A percentile compares a stretch with the other conserved stretches of the same genome.
Evolutionary conservation across 495 filamentous ascomycete genomes (phyloP).

Genomic region (Ramalina intermedia): DNA sequence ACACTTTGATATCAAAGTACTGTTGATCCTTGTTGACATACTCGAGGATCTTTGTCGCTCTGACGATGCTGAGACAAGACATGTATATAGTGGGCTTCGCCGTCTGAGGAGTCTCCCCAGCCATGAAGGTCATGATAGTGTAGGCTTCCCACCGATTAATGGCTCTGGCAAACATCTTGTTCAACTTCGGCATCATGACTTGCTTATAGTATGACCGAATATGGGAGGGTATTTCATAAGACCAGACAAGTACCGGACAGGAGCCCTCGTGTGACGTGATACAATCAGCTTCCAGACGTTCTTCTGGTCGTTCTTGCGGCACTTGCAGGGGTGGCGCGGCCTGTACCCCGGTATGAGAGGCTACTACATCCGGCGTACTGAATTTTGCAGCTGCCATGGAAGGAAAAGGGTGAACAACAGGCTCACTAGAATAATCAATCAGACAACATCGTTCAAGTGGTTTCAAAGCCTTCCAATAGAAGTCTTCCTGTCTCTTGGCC

Average conservation of each 20-base stretch:
- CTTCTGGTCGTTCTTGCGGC: background rate
- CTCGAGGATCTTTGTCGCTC: slow-evolving; percentile 54
- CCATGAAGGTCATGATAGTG: slow-evolving; percentile 58
- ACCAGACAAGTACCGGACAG: slow-evolving; percentile 10
- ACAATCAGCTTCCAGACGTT: slow-evolving; percentile 10
- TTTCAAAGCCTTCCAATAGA: slow-evolving; percentile 27
- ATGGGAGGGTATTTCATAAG: slow-evolving; percentile 37
- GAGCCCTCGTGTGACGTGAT: slow-evolving; percentile 1
- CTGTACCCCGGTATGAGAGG: background rate
- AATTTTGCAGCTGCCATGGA: slow-evolving; percentile 3
- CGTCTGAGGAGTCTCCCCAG: slow-evolving; percentile 49
- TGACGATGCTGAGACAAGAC: slow-evolving; percentile 55
- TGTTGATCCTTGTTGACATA: slow-evolving; percentile 52
- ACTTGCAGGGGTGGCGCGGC: background rate
- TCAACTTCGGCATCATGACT: slow-evolving; percentile 54
- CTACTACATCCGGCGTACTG: background rate
- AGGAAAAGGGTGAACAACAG: slow-evolving; percentile 1
- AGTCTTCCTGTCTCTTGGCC: slow-evolving; percentile 18
- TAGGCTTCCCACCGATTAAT: slow-evolving; percentile 51
- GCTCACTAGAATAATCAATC: slow-evolving; percentile 21
- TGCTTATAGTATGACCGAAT: slow-evolving; percentile 57
- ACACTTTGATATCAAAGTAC: slow-evolving; percentile 42
- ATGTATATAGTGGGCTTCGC: slow-evolving; percentile 65
- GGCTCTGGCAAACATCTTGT: slow-evolving; percentile 51
- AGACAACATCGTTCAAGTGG: slow-evolving; percentile 26